Evolutionary conservation across 2,329 filamentous ascomycete genomes (phyloP), one percentile per base, ranked within the genome.

Genomic region (Alternaria arborescens): DNA sequence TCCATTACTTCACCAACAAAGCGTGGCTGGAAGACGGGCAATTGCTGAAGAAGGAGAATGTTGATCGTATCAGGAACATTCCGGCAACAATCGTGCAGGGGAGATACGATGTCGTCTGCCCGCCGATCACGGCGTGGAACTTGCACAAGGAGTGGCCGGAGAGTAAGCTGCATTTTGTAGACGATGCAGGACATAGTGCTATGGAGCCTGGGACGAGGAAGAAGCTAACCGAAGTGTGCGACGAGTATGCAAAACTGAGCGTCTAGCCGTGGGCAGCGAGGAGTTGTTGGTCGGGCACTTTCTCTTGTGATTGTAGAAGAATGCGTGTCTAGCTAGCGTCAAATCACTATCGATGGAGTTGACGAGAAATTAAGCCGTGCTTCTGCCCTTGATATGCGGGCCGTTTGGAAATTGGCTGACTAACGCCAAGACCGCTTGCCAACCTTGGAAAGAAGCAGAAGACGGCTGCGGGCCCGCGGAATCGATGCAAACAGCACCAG

Each of bases 21-120:
- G 78, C 73, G 14, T 83, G 75, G 71, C 66, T 83, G 66, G 72
- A 77, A 48, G 80, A 82, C 14, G 79, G 78, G 0, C 79, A 82
- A 55, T 64, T 83, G 38, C 24, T 80, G 53, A 70, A 51, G 58
- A 68, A 63, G 51, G 69, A 75, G 32, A 79, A 77, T 50, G 56
- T 79, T 10, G 72, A 74, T 24, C 76, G 70, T 55, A 79, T 81
- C 24, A 59, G 69, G 20, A 69, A 77, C 62, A 79, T 81, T 60
- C 77, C 77, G 64, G 65, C 72, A 60, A 74, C 74, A 10, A 81
- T 83, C 40, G 74, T 83, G 14, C 81, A 83, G 61, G 82, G 81
- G 1, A 74, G 82, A n/a, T 82, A 82, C 52, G 82, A 83, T 67
- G 68, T 83, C 14, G 78, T 83, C 4, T 82, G 81, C 61, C 80